These are phyloP conservation scores for Corylus avellana DNA, from an alignment of 306 rosid species.

Conservation along the genomic window DNA sequence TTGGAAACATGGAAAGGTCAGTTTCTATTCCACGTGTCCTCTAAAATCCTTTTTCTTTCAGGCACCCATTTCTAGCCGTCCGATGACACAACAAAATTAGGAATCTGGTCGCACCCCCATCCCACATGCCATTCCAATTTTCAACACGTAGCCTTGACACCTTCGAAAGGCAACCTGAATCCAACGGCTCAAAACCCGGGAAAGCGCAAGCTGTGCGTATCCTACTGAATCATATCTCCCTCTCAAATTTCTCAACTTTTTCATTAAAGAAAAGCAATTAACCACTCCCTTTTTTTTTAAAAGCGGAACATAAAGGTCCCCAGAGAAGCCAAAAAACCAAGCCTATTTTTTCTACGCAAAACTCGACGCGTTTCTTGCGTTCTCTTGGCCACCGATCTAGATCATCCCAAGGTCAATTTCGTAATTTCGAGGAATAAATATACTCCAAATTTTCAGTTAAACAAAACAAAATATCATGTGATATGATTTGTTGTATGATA, in stretches of 20 bases:
- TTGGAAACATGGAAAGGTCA: constrained; percentile 38
- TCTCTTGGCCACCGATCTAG: constrained; percentile 38
- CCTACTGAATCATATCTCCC: constrained; percentile 24
- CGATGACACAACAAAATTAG: constrained; percentile 23
- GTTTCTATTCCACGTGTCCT: constrained; percentile 44
- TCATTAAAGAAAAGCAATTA: constrained; percentile 32
- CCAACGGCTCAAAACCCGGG: constrained; percentile 47
- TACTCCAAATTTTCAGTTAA: not conserved
- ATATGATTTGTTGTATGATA: constrained; percentile 3
- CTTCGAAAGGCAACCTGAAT: constrained; percentile 36
- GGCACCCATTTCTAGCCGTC: constrained; percentile 44
- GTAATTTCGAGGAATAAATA: constrained; percentile 36
- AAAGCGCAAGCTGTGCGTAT: constrained; percentile 46
- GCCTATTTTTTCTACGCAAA: constrained; percentile 46
- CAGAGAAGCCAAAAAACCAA: constrained; percentile 40
- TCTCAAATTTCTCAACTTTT: constrained; percentile 25
- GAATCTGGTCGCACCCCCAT: constrained; percentile 24
- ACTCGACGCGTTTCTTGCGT: constrained; percentile 32
- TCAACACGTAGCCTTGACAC: constrained; percentile 42
- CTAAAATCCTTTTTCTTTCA: constrained; percentile 8
- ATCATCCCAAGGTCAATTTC: constrained; percentile 60
- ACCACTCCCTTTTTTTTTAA: constrained; percentile 28
- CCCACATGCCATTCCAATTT: constrained; percentile 5
- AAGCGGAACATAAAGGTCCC: constrained; percentile 31
- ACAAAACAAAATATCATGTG: not conserved